A percentile compares a stretch with the other conserved stretches of the same genome.
Evolutionary conservation across 169 alveolate species (phyloP).

Genomic region (Perkinsus marinus): DNA sequence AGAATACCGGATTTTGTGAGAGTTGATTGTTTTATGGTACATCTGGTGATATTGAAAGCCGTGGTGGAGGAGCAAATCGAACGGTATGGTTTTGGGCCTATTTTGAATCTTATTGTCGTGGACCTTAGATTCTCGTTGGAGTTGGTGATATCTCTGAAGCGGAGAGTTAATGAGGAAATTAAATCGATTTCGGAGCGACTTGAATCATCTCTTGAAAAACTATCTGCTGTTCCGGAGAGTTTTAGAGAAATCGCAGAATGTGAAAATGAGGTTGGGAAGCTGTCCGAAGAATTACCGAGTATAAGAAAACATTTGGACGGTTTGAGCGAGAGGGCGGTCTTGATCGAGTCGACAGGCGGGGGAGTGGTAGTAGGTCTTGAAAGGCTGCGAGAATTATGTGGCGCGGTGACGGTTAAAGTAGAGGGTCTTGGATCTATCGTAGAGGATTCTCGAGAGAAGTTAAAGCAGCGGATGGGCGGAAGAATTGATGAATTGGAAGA

Average conservation of each 20-base stretch:
- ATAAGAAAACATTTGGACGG: background rate
- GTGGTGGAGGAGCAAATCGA: constrained; percentile 65
- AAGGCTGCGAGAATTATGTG: background rate
- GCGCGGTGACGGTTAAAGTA: constrained; percentile 10
- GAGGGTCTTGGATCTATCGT: constrained; percentile 60
- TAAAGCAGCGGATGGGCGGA: constrained; percentile 54
- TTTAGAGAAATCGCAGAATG: constrained; percentile 69
- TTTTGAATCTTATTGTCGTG: background rate
- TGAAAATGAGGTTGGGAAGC: constrained; percentile 51
- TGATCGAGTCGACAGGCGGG: background rate
- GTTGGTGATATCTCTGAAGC: constrained; percentile 46
- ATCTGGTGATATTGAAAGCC: constrained; percentile 54
- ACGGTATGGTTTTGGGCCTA: constrained; percentile 46
- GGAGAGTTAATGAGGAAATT: constrained; percentile 43
- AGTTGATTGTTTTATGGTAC: constrained; percentile 67
- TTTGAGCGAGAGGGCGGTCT: background rate
- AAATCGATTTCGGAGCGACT: constrained; percentile 41
- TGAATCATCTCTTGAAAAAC: constrained; percentile 52
- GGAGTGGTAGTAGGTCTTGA: background rate
- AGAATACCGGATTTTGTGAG: constrained; percentile 59
- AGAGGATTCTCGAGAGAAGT: constrained; percentile 58
- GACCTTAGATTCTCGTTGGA: background rate
- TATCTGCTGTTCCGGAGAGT: constrained; percentile 57
- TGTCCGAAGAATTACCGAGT: constrained; percentile 16
- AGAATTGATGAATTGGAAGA: constrained; percentile 42